Conservation (phyloP, 192 early-diverging fungal species). For the Linnemannia schmuckeri region DNA sequence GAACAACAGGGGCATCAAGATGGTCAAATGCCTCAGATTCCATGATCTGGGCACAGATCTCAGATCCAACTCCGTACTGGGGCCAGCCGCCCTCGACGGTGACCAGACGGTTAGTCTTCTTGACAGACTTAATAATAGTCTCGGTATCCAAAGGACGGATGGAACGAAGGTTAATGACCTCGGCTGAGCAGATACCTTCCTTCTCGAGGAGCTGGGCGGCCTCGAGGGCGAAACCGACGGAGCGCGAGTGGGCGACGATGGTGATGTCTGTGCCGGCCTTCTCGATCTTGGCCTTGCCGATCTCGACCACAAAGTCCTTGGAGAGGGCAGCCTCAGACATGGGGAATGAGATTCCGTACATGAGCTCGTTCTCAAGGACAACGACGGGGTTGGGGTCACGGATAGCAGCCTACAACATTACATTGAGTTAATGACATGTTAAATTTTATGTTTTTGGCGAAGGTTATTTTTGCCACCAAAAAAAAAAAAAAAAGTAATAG, state of each 20-base stretch:
- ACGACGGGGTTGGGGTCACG: slow-evolving; percentile 97
- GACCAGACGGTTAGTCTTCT: slow-evolving; percentile 96
- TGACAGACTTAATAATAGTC: slow-evolving; percentile 89
- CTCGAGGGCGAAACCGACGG: slow-evolving; percentile 86
- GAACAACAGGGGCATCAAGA: slow-evolving; percentile 91
- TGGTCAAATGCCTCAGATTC: slow-evolving; percentile 96
- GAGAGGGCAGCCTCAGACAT: slow-evolving; percentile 74
- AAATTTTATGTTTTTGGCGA: neutral
- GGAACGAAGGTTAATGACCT: slow-evolving; percentile 96
- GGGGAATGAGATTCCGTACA: slow-evolving; percentile 93
- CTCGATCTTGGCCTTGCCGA: slow-evolving; percentile 91
- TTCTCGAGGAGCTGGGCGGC: slow-evolving; percentile 87
- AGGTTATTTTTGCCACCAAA: too few relatives aligned
- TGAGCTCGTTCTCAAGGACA: slow-evolving; percentile 95
- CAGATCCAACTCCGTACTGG: slow-evolving; percentile 90
- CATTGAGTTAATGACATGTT: neutral
- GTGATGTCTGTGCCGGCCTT: slow-evolving; percentile 85
- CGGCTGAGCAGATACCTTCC: slow-evolving; percentile 77
- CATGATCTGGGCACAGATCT: slow-evolving; percentile 95
- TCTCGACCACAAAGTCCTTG: slow-evolving; percentile 85
- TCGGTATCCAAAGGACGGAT: slow-evolving; percentile 94
- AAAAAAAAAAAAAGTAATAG: neutral
- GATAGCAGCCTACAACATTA: slow-evolving; percentile 79
- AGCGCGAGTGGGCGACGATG: slow-evolving; percentile 91
- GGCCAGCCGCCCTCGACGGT: slow-evolving; percentile 97